Evolutionary conservation across 2,329 filamentous ascomycete genomes (phyloP), one percentile per base, ranked within the genome.

Genomic region (Pseudodiploospora longispora): DNA sequence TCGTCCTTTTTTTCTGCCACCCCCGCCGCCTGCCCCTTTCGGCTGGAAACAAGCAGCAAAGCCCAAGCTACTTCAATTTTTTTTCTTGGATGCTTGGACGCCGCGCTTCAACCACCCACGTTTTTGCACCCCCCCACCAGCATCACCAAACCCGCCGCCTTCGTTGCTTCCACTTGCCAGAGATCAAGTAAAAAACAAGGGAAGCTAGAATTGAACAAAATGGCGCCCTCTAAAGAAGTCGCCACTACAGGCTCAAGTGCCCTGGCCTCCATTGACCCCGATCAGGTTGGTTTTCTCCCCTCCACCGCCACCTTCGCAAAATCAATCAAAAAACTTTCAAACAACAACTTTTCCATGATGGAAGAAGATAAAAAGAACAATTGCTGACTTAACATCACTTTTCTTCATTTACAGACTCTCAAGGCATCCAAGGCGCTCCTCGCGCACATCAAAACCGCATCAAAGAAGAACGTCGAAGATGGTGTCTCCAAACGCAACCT

Each of bases 341-440:
- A 7, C 12, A 29, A 12, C 28, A 5, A 37, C 8, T 10, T 37
- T 19, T 37, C 27, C 10, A 39, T 30, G 2, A 34, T 34, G 32
- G 32, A 34, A 3, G 32, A n/a, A 7, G 19, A 3, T 2, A 19
- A 19, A 19, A 19, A 19, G 19, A 19, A 19, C 19, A 19, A 19
- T 19, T 19, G 19, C 19, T 19, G 19, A 19, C 19, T 19, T 3
- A 19, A 19, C 3, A 19, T 19, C 19, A 19, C 8, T 34, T 34
- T 9, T 9, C 12, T 9, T 3, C 2, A 9, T 12, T 29, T 12
- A 28, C 47, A 82, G 77, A 75, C 73, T 30, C 61, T 82, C 47
- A 82, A 80, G 59, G 80, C 80, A 32, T 79, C 78, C 50, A 79
- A 75, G 59, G 78, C 80, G 30, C 72, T 83, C 19, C 63, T 83